Conservation (phyloP, 257 asterid genomes). For the Sherardia arvensis region DNA sequence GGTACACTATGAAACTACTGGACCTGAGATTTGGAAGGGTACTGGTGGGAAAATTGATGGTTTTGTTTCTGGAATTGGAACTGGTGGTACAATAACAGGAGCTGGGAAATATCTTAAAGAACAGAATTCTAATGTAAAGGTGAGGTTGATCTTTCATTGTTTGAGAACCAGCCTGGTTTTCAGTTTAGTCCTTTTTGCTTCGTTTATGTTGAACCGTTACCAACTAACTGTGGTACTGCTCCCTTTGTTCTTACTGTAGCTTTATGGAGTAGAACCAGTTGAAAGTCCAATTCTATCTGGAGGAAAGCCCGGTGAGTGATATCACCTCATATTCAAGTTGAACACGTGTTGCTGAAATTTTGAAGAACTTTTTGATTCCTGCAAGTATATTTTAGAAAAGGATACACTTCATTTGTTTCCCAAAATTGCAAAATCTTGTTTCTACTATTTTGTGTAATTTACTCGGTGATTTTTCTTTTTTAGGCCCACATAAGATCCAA, state of each 20-base stretch:
- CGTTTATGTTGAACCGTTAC: background rate
- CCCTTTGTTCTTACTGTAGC: conserved; percentile 21
- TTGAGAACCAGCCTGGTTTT: background rate
- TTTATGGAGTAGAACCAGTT: conserved; percentile 70
- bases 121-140: conserved; percentile 60
- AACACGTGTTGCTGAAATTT: background rate
- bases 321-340: background rate
- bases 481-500: conserved; percentile 96
- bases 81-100: conserved; percentile 80
- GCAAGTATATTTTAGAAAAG: background rate
- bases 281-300: conserved; percentile 84
- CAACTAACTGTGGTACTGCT: background rate
- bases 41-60: conserved; percentile 54
- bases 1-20: conserved; percentile 89
- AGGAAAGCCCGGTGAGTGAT: conserved; percentile 80
- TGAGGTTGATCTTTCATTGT: conserved; percentile 10
- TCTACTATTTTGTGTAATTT: conserved; percentile 10
- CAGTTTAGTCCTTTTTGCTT: background rate
- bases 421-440: background rate
- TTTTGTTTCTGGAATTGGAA: conserved; percentile 65
- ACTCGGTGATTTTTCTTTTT: conserved; percentile 4
- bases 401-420: background rate
- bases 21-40: conserved; percentile 77
- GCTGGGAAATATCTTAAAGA: conserved; percentile 59
- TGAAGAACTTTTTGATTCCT: background rate